A percentile compares a stretch with the other conserved stretches of the same genome.
Evolutionary conservation across 371 early-diverging fungal genomes (phyloP).

Genomic region (Rhizopus stolonifer): DNA sequence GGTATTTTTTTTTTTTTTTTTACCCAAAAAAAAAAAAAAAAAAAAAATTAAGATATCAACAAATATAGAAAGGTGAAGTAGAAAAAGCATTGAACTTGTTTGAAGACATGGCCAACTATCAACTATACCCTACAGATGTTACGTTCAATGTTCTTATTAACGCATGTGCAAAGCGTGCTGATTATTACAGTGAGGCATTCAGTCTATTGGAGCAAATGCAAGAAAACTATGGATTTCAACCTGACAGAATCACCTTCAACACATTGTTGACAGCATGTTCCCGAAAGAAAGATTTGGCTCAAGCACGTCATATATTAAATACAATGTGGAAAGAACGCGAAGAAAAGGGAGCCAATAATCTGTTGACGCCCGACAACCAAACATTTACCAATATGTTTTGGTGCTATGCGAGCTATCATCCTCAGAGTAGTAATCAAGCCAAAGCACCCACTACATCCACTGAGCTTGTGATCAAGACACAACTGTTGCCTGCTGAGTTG

Average conservation of each 20-base stretch:
- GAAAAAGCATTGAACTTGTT: slow-evolving; percentile 84
- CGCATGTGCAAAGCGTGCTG: slow-evolving; percentile 79
- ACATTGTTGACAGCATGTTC: slow-evolving; percentile 77
- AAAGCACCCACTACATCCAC: slow-evolving; percentile 1
- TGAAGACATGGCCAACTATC: slow-evolving; percentile 73
- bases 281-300: slow-evolving; percentile 58
- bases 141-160: slow-evolving; percentile 86
- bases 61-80: slow-evolving; percentile 63
- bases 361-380: slow-evolving; percentile 51
- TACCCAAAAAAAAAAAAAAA: background rate
- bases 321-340: slow-evolving; percentile 50
- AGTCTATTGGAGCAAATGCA: slow-evolving; percentile 82
- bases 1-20: background rate
- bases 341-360: slow-evolving; percentile 11
- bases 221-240: slow-evolving; percentile 72
- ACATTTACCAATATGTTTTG: slow-evolving; percentile 69
- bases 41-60: too few relatives aligned
- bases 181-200: slow-evolving; percentile 83
- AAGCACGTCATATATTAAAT: slow-evolving; percentile 63
- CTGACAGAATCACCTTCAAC: slow-evolving; percentile 78
- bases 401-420: slow-evolving; percentile 59
- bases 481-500: slow-evolving; percentile 24
- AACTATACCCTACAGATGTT: slow-evolving; percentile 73
- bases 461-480: slow-evolving; percentile 8
- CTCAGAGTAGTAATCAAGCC: slow-evolving; percentile 13